Evolutionary conservation across 345 rosid species (phyloP).

Genomic region (Mallotus nudiflorus): DNA sequence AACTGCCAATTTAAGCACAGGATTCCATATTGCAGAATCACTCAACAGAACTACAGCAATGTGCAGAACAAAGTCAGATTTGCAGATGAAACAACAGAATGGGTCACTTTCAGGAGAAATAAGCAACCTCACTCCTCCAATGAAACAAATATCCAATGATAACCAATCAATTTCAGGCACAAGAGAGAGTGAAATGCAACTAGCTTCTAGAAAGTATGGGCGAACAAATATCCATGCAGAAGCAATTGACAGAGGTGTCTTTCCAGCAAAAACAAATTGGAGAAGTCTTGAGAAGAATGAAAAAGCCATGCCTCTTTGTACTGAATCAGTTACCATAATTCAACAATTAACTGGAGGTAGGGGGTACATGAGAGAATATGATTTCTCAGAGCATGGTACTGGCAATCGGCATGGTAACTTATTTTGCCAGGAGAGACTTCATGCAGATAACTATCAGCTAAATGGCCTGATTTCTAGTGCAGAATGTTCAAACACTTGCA

Average conservation of each 20-base stretch:
- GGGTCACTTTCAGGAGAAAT: conserved; percentile 20
- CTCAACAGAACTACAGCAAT: conserved; percentile 18
- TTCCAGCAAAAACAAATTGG: conserved; percentile 28
- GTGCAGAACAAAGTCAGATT: conserved; percentile 23
- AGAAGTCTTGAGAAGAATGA: conserved; percentile 29
- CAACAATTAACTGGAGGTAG: conserved; percentile 33
- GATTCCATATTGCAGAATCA: conserved; percentile 28
- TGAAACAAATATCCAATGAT: conserved; percentile 30
- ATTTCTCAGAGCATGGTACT: conserved; percentile 27
- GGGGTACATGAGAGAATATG: conserved; percentile 48
- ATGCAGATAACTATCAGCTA: conserved; percentile 23
- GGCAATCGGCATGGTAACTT: conserved; percentile 24
- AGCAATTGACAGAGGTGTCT: conserved; percentile 26
- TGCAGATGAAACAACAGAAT: conserved; percentile 36
- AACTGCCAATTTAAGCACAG: conserved; percentile 19
- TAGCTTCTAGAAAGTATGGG: conserved; percentile 17
- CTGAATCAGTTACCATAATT: conserved; percentile 28
- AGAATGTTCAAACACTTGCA: conserved; percentile 25
- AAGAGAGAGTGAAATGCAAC: conserved; percentile 10
- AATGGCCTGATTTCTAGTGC: conserved; percentile 22
- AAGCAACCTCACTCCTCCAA: conserved; percentile 23
- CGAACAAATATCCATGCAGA: conserved; percentile 14
- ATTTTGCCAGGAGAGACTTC: conserved; percentile 24
- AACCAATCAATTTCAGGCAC: conserved; percentile 13
- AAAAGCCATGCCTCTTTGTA: conserved; percentile 25